phyloP scores from a whole-genome alignment of 1,284 basidiomycete species.

The Heterobasidion occidentale region DNA sequence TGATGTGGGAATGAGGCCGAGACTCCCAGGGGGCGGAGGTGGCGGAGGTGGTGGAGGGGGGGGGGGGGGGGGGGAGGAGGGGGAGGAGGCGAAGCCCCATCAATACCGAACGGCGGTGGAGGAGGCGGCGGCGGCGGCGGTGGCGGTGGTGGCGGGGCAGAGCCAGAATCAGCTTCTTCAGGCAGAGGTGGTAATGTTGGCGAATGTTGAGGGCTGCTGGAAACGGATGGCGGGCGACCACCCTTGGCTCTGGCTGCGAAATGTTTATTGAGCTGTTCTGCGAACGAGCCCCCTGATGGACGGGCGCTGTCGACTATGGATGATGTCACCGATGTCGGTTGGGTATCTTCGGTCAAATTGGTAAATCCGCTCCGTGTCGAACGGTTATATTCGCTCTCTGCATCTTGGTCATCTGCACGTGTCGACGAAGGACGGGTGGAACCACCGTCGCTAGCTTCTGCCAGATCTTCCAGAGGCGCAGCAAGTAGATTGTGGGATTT shows the following conservation, averaged over 20 bases:
- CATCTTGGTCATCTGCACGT: conserved; percentile 36
- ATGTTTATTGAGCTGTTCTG: conserved; percentile 54
- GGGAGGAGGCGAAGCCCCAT: conserved; percentile 13
- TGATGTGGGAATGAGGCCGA: no score
- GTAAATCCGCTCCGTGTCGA: conserved; percentile 44
- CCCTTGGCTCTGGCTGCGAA: conserved; percentile 32
- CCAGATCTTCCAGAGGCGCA: conserved; percentile 33
- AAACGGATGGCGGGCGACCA: conserved; percentile 22
- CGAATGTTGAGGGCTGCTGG: conserved; percentile 20
- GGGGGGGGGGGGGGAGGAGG: conserved; percentile 16
- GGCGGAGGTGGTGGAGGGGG: conserved; percentile 6
- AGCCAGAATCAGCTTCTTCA: conserved; percentile 28
- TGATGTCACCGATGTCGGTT: conserved; percentile 50
- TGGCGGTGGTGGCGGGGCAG: conserved; percentile 28
- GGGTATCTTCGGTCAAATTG: conserved; percentile 39
- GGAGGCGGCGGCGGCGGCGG: conserved; percentile 25
- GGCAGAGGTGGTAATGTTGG: conserved; percentile 29
- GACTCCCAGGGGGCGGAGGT: no score
- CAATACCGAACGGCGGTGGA: conserved; percentile 21
- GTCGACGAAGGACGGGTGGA: conserved; percentile 11
- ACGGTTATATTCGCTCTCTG: conserved; percentile 46
- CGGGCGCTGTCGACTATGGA: conserved; percentile 24
- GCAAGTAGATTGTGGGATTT: conserved; percentile 35
- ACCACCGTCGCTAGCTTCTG: conserved; percentile 34
- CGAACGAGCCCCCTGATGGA: conserved; percentile 37